A percentile compares a stretch with the other conserved stretches of the same genome.
phyloP scores from a whole-genome alignment of 208 protist genomes.

The Herpetomonas tarakana region DNA sequence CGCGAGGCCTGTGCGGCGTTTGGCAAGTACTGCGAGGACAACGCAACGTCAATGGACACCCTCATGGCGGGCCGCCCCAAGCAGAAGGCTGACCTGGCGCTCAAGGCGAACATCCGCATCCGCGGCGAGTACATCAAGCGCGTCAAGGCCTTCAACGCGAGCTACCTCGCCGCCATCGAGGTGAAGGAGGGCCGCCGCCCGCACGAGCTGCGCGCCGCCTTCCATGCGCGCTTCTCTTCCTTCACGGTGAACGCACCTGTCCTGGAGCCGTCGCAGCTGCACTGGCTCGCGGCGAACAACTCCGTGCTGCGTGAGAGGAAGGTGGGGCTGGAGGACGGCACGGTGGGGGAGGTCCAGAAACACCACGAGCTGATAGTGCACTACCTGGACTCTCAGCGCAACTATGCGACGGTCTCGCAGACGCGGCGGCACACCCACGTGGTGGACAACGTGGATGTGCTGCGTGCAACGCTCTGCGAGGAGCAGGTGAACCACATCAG shows the following conservation, averaged over 20 bases:
- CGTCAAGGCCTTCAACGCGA: constrained; percentile 66
- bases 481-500: constrained; percentile 64
- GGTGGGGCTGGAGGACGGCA: background rate
- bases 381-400: constrained; percentile 35
- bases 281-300: constrained; percentile 35
- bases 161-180: constrained; percentile 40
- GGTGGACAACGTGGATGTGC: constrained; percentile 22
- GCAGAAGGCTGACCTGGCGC: constrained; percentile 59
- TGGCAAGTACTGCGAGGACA: constrained; percentile 46
- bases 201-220: constrained; percentile 27
- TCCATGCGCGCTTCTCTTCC: constrained; percentile 50
- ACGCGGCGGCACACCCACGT: constrained; percentile 6
- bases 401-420: constrained; percentile 27
- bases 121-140: constrained; percentile 80
- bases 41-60: constrained; percentile 48
- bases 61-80: constrained; percentile 71
- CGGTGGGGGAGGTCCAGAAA: constrained; percentile 1
- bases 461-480: constrained; percentile 56
- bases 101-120: constrained; percentile 58
- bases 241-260: constrained; percentile 37
- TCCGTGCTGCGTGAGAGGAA: constrained; percentile 25
- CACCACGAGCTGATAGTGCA: constrained; percentile 20
- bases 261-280: constrained; percentile 43
- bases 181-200: constrained; percentile 28
- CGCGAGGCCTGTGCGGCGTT: constrained; percentile 43